These are phyloP conservation scores for Termitomyces bulborhizus DNA, from an alignment of 768 basidiomycete species.

Conservation along the genomic window DNA sequence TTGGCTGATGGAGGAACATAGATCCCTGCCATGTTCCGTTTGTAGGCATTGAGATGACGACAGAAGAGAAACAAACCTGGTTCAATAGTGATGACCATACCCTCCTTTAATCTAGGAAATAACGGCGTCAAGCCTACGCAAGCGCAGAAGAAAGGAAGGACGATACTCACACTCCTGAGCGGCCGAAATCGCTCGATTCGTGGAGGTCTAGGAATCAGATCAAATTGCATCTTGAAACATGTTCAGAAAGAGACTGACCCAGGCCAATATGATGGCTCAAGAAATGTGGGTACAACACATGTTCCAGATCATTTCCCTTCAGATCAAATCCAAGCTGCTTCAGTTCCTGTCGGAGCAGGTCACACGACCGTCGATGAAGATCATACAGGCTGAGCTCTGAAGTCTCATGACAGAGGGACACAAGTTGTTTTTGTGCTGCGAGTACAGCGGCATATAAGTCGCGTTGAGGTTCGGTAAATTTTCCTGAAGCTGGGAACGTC, in stretches of 20 bases:
- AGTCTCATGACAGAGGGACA: slow-evolving; percentile 53
- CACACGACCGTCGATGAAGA: slow-evolving; percentile 70
- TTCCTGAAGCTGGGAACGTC: slow-evolving; percentile 83
- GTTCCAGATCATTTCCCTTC: slow-evolving; percentile 52
- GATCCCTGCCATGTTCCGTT: slow-evolving; percentile 43
- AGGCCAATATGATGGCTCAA: slow-evolving; percentile 91
- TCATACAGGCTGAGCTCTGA: slow-evolving; percentile 59
- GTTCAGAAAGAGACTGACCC: slow-evolving; percentile 35
- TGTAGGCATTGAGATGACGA: background rate
- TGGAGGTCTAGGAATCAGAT: slow-evolving; percentile 62
- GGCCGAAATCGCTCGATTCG: slow-evolving; percentile 65
- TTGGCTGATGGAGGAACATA: slow-evolving; percentile 78
- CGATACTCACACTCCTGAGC: slow-evolving; percentile 42
- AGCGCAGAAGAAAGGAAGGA: background rate
- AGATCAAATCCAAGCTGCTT: slow-evolving; percentile 72
- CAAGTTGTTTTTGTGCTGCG: slow-evolving; percentile 61
- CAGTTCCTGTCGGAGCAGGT: slow-evolving; percentile 63
- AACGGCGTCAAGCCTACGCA: background rate
- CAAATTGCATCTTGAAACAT: background rate
- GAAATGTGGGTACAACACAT: slow-evolving; percentile 88
- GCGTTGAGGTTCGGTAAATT: slow-evolving; percentile 70
- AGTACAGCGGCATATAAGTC: slow-evolving; percentile 83
- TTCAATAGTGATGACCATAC: slow-evolving; percentile 92
- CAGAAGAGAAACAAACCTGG: slow-evolving; percentile 44
- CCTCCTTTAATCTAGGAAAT: slow-evolving; percentile 54